Evolutionary conservation across 2,329 filamentous ascomycete genomes (phyloP), one percentile per base, ranked within the genome.

Genomic region (Aspergillus alliaceus): DNA sequence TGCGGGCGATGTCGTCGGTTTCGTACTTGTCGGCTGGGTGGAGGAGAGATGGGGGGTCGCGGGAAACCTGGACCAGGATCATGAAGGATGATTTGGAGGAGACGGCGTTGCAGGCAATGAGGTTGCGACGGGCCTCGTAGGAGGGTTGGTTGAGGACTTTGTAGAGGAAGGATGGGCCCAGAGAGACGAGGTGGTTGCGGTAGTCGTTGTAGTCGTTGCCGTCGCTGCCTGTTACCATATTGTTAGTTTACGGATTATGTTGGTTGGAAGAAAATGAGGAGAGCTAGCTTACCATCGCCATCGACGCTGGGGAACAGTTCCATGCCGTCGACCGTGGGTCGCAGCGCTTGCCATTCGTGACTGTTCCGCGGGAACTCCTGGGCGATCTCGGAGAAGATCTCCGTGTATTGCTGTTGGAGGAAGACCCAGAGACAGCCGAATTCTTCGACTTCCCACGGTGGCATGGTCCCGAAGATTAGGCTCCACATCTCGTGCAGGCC

Each of bases 381-480:
- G 6, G 49, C 47, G 8, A 62, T 56, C 25, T 57, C 56, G 6
- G 52, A 39, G 34, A 63, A 63, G 24, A 61, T 39, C 6, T 46
- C 27, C 37, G 24, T 53, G 24, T 61, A 63, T 24, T 57, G 44
- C 18, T 61, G 37, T 6, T 57, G 59, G n/a, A 59, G 46, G 32
- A 61, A 56, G 3, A 52, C 49, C 54, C 56, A 61, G 15, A 61
- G 51, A 20, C 51, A 61, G 20, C 60, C 60, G 22, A 63, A 63
- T 34, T 63, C 60, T 27, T 63, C 60, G 7, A 63, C 56, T 24
- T 63, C 59, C 60, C 60, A 63, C 2, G 60, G 56, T 2, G 60
- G 42, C 56, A 63, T 57, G 2, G 56, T 46, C 22, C 53, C 51
- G 49, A 63, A 63, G 42, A 61, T 57, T n/a, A 59, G 52, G 31